Conservation (phyloP, 352 stramenopile species). For the Pythium diclinum region DNA sequence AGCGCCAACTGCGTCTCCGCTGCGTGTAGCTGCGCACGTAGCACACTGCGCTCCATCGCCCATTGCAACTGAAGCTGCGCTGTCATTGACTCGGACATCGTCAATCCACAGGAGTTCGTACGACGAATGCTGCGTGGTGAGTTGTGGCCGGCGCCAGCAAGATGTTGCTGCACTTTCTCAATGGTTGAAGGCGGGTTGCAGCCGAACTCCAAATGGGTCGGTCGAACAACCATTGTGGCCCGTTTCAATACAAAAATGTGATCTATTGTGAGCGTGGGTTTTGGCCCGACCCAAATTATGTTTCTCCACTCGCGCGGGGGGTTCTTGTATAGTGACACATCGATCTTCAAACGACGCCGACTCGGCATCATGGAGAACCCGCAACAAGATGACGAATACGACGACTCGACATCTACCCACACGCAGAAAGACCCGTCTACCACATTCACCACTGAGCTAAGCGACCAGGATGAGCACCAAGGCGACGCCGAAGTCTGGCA, state of each 20-base stretch:
- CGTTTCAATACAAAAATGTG: too few relatives aligned
- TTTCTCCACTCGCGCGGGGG: too few relatives aligned
- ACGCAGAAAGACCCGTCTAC: background rate
- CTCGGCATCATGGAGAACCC: background rate
- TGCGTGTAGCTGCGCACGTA: constrained; percentile 3
- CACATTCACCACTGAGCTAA: background rate
- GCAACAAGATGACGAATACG: background rate
- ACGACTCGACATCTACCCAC: background rate
- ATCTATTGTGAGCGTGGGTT: too few relatives aligned
- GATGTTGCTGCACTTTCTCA: too few relatives aligned
- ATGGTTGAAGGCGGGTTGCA: too few relatives aligned
- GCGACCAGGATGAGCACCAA: background rate
- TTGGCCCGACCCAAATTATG: too few relatives aligned
- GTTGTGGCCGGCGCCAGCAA: too few relatives aligned
- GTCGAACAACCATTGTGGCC: too few relatives aligned
- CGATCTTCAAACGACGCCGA: background rate
- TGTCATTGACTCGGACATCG: too few relatives aligned
- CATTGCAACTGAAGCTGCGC: background rate
- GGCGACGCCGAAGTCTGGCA: constrained; percentile 34
- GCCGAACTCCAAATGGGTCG: too few relatives aligned
- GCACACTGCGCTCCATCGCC: background rate
- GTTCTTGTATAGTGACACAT: background rate
- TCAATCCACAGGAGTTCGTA: too few relatives aligned
- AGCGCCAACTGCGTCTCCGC: constrained; percentile 3
- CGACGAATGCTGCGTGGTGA: too few relatives aligned